Conservation (phyloP, 306 rosid genomes). For the Malus asiatica region DNA sequence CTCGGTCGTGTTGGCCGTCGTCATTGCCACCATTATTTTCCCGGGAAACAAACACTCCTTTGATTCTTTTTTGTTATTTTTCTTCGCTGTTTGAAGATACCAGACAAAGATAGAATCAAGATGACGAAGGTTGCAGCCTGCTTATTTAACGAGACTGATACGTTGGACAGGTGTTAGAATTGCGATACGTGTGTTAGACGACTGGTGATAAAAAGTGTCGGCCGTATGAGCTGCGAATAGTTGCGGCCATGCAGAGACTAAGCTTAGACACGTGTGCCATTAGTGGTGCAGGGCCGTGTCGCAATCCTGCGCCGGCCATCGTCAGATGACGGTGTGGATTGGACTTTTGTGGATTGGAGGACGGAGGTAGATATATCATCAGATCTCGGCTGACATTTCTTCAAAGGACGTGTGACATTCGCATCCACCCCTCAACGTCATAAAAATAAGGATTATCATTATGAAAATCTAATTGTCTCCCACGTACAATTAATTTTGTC, state of each 20-base stretch:
- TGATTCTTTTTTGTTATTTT: neutral
- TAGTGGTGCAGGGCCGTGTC: neutral
- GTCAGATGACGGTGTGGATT: neutral
- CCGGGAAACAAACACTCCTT: slow-evolving; percentile 20
- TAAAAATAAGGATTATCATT: no score
- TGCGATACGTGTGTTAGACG: neutral
- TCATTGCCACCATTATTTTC: slow-evolving; percentile 22
- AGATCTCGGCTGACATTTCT: neutral
- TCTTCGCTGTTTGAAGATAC: neutral
- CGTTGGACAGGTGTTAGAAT: neutral
- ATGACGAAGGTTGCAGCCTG: neutral
- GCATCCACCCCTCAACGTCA: no score
- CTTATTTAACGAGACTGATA: neutral
- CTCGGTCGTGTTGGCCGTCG: slow-evolving; percentile 21
- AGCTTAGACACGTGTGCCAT: neutral
- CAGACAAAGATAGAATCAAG: neutral
- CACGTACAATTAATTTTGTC: no score
- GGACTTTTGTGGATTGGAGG: neutral
- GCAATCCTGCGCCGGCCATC: neutral
- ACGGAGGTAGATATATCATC: neutral
- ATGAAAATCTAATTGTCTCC: no score
- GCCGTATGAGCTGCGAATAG: neutral
- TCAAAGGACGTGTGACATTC: no score
- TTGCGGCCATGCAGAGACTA: neutral
- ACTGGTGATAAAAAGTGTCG: neutral